Evolutionary conservation across 768 basidiomycete species (phyloP), one percentile per base, ranked within the genome.

Genomic region (Boletellus ananas): DNA sequence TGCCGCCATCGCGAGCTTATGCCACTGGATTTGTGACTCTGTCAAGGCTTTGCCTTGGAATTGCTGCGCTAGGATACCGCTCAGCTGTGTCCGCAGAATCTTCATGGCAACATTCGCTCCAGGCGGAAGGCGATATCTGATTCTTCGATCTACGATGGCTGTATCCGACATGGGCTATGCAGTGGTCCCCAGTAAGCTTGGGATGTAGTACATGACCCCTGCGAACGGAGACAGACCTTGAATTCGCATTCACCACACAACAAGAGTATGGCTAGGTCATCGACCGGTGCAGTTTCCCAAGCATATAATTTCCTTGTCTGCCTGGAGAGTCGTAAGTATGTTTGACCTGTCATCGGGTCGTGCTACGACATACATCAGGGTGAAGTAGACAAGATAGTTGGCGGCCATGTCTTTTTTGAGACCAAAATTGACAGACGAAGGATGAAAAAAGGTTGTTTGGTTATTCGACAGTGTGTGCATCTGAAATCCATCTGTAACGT

Each of bases 281-380:
- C 90, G 8, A 90, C 80, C 6, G 93, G 90, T 6, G 90, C 84
- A 0, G 87, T 92, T 68, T 98, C 95, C 93, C 93, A 96, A 16
- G 80, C 89, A 68, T 91, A 95, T 23, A 94, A 69, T 65, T 83
- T 92, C 70, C 92, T 96, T 7, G 94, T 94, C 63, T 93, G 92
- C 91, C 93, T 93, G 23, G 23, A 46, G 40, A 52, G 29, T 44
- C 38, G 40, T 58, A 36, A 57, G 52, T 18, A 61, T 13, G 4
- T 20, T 41, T 20, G 27, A n/a, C 20, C 5, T 17, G 49, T 34
- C 29, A 21, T 5, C 20, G 18, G 16, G 6, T 12, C 20, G 27
- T 36, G 23, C 44, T 43, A 17, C 33, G 17, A 66, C 78, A 54
- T 56, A 90, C 90, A 93, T 94, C 34, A 95, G 74, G 1, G 92